Conservation (phyloP, 1,139 yeast species). For the Wickerhamomyces sp. region DNA sequence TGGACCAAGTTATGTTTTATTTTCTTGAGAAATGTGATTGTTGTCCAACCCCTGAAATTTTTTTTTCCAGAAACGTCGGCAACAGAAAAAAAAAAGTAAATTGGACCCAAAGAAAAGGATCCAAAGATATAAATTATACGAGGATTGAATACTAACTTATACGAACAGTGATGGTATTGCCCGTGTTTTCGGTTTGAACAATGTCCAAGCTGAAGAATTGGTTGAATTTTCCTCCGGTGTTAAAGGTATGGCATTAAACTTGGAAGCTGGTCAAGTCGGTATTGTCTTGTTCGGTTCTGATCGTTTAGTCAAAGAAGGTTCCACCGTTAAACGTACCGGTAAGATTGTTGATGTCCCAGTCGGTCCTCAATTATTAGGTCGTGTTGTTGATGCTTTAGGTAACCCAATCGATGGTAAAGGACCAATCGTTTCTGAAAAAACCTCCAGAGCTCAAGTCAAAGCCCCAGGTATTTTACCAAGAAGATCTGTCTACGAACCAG, state of each 20-base stretch:
- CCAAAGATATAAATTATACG: too few relatives aligned
- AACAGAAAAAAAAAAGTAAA: conserved; percentile 1
- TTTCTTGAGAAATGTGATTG: background rate
- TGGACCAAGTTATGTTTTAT: background rate
- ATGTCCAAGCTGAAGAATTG: conserved; percentile 99
- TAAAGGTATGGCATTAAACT: conserved; percentile 99
- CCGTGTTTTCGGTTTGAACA: conserved; percentile 99
- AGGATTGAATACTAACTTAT: conserved; percentile 15
- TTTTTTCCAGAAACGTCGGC: conserved; percentile 1
- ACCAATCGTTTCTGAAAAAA: conserved; percentile 82
- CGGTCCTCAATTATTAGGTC: conserved; percentile 97
- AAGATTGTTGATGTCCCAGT: conserved; percentile 99
- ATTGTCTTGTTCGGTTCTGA: conserved; percentile 99
- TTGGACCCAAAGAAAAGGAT: background rate
- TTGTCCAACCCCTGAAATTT: conserved; percentile 6
- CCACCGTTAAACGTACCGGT: conserved; percentile 99
- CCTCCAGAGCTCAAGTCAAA: conserved; percentile 96
- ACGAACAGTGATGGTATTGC: conserved; percentile 96
- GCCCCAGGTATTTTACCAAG: conserved; percentile 99
- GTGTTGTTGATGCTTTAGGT: conserved; percentile 99
- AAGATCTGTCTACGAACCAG: conserved; percentile 97
- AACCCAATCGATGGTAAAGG: conserved; percentile 99
- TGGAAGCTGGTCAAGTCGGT: conserved; percentile 99
- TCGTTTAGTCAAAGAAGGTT: conserved; percentile 98
- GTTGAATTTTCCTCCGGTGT: conserved; percentile 99